phyloP scores from a whole-genome alignment of 2,329 filamentous ascomycete species.

The Aspergillus neotritici region DNA sequence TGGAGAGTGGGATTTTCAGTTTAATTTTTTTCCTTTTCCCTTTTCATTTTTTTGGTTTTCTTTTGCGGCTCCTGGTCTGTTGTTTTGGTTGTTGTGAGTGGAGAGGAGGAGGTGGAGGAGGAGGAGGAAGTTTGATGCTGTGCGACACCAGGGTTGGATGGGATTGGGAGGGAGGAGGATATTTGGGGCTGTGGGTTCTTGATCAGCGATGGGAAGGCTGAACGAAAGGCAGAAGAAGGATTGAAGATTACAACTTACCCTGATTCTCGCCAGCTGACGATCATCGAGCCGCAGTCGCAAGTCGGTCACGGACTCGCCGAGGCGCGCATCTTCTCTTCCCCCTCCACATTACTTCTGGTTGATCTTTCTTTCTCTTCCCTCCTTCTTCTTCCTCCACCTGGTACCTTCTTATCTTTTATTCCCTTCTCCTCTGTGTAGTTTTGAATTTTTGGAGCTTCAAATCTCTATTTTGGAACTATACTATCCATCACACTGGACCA shows the following conservation, averaged over 20 bases:
- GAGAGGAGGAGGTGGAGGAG: conserved; percentile 1
- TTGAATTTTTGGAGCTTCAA: conserved; percentile 1
- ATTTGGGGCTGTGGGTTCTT: too few species aligned
- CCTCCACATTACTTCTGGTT: background rate
- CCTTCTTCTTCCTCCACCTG: conserved; percentile 1
- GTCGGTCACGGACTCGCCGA: background rate
- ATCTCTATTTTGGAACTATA: background rate
- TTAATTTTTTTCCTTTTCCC: background rate
- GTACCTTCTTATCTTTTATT: conserved; percentile 3
- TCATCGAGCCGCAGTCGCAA: too few species aligned
- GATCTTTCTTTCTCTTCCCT: background rate
- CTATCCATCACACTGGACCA: background rate
- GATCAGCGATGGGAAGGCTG: too few species aligned
- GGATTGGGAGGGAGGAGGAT: too few species aligned
- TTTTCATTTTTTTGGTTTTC: background rate
- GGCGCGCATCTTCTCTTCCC: conserved; percentile 1
- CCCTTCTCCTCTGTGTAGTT: background rate
- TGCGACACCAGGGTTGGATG: too few species aligned
- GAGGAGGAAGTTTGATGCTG: conserved; percentile 1
- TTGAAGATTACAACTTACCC: too few species aligned
- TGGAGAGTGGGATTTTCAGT: background rate
- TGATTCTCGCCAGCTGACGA: too few species aligned
- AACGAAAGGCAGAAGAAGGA: too few species aligned
- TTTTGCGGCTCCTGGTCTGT: background rate
- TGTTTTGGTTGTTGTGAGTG: background rate